Conservation (phyloP, 306 rosid species). For the Argentina anserina region DNA sequence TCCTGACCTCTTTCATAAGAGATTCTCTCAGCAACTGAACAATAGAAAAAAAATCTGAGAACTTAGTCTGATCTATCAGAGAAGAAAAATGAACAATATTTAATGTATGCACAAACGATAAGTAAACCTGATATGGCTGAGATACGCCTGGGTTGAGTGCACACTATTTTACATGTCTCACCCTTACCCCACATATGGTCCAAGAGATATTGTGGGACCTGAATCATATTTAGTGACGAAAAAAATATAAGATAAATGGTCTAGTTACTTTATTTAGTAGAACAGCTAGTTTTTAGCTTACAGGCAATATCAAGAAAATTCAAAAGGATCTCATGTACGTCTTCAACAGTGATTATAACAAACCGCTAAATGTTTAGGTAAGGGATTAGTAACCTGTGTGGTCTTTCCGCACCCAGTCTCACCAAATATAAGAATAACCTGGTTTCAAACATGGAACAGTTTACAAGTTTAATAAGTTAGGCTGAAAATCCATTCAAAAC, state of each 20-base stretch:
- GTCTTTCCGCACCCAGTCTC: slow-evolving; percentile 99
- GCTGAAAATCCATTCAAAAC: slow-evolving; percentile 24
- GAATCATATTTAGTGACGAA: slow-evolving; percentile 30
- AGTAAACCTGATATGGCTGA: slow-evolving; percentile 82
- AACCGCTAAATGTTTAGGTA: slow-evolving; percentile 36
- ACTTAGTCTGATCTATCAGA: slow-evolving; percentile 4
- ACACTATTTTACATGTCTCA: slow-evolving; percentile 68
- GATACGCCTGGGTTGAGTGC: slow-evolving; percentile 97
- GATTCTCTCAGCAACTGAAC: slow-evolving; percentile 87
- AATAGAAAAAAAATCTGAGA: slow-evolving; percentile 24
- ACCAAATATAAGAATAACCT: slow-evolving; percentile 90
- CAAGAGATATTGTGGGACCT: slow-evolving; percentile 95
- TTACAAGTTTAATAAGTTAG: slow-evolving; percentile 22
- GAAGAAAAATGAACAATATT: background rate
- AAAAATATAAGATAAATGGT: background rate
- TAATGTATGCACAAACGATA: slow-evolving; percentile 10
- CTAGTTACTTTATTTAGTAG: background rate
- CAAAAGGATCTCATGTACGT: background rate
- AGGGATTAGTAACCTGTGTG: slow-evolving; percentile 76
- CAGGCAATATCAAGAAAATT: background rate
- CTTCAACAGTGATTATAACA: background rate
- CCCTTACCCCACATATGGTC: slow-evolving; percentile 90
- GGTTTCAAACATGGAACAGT: slow-evolving; percentile 37
- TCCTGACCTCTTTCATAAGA: slow-evolving; percentile 76
- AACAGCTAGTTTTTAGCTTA: background rate